These are phyloP conservation scores for Penicillium pancosmium DNA, from an alignment of 495 filamentous ascomycete species.

Conservation along the genomic window DNA sequence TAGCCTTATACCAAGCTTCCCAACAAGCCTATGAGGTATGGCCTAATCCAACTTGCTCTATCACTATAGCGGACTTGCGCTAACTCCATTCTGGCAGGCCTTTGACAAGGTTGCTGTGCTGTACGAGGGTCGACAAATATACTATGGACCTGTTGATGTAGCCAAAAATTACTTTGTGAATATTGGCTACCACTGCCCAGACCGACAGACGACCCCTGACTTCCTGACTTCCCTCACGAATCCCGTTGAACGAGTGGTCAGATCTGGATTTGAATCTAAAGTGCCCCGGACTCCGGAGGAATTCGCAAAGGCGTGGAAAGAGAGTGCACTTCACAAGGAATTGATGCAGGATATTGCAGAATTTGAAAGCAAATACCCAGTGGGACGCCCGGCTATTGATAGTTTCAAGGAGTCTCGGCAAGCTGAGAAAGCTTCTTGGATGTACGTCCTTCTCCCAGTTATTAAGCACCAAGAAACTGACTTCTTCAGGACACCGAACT, in stretches of 20 bases:
- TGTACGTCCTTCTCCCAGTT: too few relatives aligned
- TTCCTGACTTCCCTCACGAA: conserved; percentile 72
- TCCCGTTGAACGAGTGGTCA: conserved; percentile 57
- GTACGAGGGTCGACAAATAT: conserved; percentile 54
- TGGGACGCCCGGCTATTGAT: conserved; percentile 11
- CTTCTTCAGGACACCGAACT: too few relatives aligned
- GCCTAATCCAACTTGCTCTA: not conserved
- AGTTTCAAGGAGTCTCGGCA: too few relatives aligned
- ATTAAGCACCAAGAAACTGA: too few relatives aligned
- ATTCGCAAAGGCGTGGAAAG: conserved; percentile 58
- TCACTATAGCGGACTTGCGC: not conserved
- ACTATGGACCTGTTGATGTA: not conserved
- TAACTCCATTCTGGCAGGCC: not conserved
- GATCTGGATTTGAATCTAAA: conserved; percentile 56
- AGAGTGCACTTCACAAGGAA: conserved; percentile 43
- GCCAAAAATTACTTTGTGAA: conserved; percentile 60
- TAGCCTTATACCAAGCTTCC: conserved; percentile 78
- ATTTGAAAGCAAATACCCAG: conserved; percentile 38
- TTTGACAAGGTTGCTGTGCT: conserved; percentile 59
- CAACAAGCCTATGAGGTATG: conserved; percentile 71
- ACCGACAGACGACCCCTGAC: conserved; percentile 57
- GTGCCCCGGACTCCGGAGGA: conserved; percentile 68
- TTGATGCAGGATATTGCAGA: conserved; percentile 47
- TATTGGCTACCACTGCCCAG: conserved; percentile 46
- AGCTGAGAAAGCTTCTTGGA: too few relatives aligned